Conservation (phyloP, 108 stramenopile species). For the Nitzschia sp. region DNA sequence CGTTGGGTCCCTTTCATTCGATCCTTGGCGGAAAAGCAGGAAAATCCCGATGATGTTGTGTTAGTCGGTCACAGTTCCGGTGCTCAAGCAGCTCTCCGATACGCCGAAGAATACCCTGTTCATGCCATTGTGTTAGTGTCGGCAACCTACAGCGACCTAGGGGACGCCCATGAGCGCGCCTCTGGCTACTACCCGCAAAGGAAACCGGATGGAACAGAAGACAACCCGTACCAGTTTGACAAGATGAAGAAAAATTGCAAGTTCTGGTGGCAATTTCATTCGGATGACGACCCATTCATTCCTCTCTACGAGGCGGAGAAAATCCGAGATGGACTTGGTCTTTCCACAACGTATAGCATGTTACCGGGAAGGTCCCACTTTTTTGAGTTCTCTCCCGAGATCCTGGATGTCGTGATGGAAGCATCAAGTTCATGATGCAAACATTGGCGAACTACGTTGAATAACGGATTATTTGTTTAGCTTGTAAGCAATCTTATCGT, state of each 20-base stretch:
- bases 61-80: conserved; percentile 76
- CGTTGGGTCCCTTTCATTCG: conserved; percentile 68
- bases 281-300: conserved; percentile 77
- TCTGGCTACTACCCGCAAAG: conserved; percentile 73
- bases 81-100: conserved; percentile 67
- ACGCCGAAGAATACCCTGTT: conserved; percentile 54
- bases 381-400: conserved; percentile 58
- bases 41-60: conserved; percentile 44
- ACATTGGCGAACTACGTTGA: neutral
- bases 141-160: conserved; percentile 69
- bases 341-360: conserved; percentile 50
- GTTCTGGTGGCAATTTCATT: conserved; percentile 71
- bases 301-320: conserved; percentile 56
- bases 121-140: conserved; percentile 58
- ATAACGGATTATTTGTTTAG: neutral
- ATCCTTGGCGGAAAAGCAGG: conserved; percentile 35
- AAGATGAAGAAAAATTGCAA: conserved; percentile 59
- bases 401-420: conserved; percentile 47
- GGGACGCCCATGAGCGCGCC: conserved; percentile 69
- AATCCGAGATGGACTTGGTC: conserved; percentile 59
- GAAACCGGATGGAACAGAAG: conserved; percentile 24
- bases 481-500: conserved; percentile 45
- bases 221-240: conserved; percentile 60
- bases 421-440: conserved; percentile 18
- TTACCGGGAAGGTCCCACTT: conserved; percentile 70